Percentiles rank a stretch among this genome's conserved stretches.
Conservation (phyloP, 2,329 filamentous ascomycete species). For the Claviceps sp. region DNA sequence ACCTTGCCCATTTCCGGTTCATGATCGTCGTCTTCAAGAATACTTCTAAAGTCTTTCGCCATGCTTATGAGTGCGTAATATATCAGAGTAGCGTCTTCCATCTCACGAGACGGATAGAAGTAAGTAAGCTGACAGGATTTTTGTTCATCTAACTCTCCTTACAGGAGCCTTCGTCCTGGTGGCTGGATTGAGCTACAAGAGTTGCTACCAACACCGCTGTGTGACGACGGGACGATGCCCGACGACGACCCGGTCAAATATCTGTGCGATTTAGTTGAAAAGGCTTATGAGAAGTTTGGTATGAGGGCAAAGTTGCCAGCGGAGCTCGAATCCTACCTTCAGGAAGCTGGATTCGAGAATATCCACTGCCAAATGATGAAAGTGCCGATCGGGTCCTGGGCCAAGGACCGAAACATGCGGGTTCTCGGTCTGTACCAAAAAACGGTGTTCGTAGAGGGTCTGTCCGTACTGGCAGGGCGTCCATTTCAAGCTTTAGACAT, state of each 20-base stretch:
- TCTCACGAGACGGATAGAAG: neutral
- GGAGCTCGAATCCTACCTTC: conserved; percentile 7
- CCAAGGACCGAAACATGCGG: conserved; percentile 18
- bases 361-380: conserved; percentile 21
- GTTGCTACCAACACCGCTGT: conserved; percentile 18
- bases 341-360: conserved; percentile 10
- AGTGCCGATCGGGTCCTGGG: conserved; percentile 25
- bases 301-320: conserved; percentile 9
- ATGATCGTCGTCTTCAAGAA: conserved; percentile 9
- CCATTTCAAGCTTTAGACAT: conserved; percentile 19
- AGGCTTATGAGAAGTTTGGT: conserved; percentile 8
- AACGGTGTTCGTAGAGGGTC: conserved; percentile 21
- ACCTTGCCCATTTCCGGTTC: conserved; percentile 19
- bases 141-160: neutral
- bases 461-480: conserved; percentile 22
- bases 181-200: conserved; percentile 32
- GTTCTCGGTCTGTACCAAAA: conserved; percentile 25
- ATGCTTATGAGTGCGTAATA: conserved; percentile 11
- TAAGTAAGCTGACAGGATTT: neutral
- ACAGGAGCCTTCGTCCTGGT: conserved; percentile 22
- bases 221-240: conserved; percentile 21
- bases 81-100: neutral
- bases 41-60: conserved; percentile 7
- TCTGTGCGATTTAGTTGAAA: conserved; percentile 6
- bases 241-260: conserved; percentile 7